phyloP scores from a whole-genome alignment of 306 rosid genomes.

The Cucumis melo region DNA sequence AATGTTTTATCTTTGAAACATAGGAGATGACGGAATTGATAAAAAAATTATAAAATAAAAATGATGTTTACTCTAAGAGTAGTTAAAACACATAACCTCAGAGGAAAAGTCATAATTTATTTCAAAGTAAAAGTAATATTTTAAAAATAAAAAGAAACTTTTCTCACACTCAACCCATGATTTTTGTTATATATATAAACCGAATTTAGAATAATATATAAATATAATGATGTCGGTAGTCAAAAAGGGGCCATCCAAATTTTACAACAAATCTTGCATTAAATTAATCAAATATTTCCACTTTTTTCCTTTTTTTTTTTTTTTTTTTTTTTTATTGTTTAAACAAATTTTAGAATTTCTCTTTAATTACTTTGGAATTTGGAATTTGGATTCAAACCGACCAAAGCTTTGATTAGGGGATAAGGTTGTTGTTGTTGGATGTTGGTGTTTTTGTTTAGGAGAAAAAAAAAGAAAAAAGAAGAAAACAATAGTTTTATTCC shows the following conservation, averaged over 20 bases:
- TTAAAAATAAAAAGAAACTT: no score
- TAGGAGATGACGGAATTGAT: no score
- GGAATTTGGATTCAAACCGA: slow-evolving; percentile 4
- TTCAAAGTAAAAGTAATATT: no score
- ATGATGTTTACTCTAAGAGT: no score
- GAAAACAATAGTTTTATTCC: not conserved
- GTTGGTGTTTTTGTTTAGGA: not conserved
- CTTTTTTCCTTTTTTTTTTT: not conserved
- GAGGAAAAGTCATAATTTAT: no score
- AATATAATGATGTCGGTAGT: not conserved
- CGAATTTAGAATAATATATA: no score
- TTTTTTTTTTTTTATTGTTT: not conserved
- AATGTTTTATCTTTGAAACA: no score
- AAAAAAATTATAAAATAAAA: no score
- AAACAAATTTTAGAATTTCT: not conserved
- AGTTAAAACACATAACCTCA: no score
- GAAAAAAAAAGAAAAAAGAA: not conserved
- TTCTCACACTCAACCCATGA: no score
- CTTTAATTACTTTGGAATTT: not conserved
- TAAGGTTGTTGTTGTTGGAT: not conserved
- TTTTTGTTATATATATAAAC: no score
- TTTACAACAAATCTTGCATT: not conserved
- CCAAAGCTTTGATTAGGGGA: not conserved
- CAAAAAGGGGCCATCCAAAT: not conserved
- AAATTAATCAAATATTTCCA: not conserved